Percentiles rank a stretch among this genome's conserved stretches.
phyloP scores from a whole-genome alignment of 192 early-diverging fungal genomes.

The Lunasporangiospora selenospora region DNA sequence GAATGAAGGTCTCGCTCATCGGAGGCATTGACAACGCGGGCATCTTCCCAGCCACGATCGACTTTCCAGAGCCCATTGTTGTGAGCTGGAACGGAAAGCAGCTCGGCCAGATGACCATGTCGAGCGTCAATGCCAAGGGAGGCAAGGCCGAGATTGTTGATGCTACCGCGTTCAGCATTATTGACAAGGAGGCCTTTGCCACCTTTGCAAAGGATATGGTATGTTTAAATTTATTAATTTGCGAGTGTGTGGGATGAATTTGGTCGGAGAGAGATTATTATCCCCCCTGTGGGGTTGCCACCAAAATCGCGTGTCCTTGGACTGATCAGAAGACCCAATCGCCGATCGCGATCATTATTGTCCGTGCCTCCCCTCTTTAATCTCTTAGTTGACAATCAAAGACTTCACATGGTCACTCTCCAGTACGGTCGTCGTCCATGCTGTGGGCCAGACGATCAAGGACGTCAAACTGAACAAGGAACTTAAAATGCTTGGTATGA shows the following conservation, averaged over 20 bases:
- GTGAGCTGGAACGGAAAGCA: constrained; percentile 56
- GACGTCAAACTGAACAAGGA: constrained; percentile 26
- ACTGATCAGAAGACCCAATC: too few species aligned
- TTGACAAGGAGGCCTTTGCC: constrained; percentile 49
- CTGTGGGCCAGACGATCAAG: constrained; percentile 32
- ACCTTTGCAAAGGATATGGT: constrained; percentile 58
- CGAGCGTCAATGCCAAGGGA: constrained; percentile 46
- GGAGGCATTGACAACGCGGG: constrained; percentile 56
- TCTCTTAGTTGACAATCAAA: constrained; percentile 28
- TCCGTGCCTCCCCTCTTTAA: too few species aligned
- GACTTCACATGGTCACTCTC: constrained; percentile 33
- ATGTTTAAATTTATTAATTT: too few species aligned
- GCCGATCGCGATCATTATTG: too few species aligned
- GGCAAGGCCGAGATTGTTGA: constrained; percentile 51
- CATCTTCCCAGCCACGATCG: constrained; percentile 57
- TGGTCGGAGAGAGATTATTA: too few species aligned
- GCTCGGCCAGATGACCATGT: constrained; percentile 55
- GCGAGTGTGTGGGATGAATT: too few species aligned
- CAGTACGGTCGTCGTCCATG: constrained; percentile 23
- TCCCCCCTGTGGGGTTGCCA: too few species aligned
- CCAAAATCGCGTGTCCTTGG: too few species aligned
- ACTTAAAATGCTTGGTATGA: constrained; percentile 52
- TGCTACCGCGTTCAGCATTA: constrained; percentile 47
- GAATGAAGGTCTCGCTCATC: constrained; percentile 51
- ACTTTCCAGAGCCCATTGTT: constrained; percentile 54